Evolutionary conservation across 768 basidiomycete genomes (phyloP).

Genomic region (Candolleomyces eurysporus): DNA sequence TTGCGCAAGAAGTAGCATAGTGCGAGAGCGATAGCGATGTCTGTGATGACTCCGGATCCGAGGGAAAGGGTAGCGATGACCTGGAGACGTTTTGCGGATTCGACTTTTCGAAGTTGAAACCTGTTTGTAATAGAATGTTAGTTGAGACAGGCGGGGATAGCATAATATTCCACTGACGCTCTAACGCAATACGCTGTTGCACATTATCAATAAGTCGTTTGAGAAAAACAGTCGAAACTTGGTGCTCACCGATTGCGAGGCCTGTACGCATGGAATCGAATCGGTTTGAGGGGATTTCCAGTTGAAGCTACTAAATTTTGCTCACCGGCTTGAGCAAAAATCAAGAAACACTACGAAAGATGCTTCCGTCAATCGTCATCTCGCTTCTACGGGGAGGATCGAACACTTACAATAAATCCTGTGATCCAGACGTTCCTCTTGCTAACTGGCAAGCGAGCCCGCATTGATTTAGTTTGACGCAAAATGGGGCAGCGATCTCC

Average conservation of each 20-base stretch:
- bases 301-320: neutral
- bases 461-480: constrained; percentile 4
- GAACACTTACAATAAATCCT: constrained; percentile 40
- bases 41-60: constrained; percentile 47
- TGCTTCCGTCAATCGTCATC: neutral
- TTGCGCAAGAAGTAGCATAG: constrained; percentile 54
- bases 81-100: constrained; percentile 38
- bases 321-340: constrained; percentile 44
- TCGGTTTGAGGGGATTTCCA: neutral
- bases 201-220: neutral
- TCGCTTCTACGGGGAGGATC: neutral
- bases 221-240: constrained; percentile 23
- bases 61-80: constrained; percentile 47
- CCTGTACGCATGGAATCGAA: constrained; percentile 30
- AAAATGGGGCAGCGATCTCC: neutral
- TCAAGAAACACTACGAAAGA: constrained; percentile 34
- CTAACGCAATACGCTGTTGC: constrained; percentile 41
- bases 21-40: constrained; percentile 48
- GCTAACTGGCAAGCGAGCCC: constrained; percentile 41
- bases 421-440: constrained; percentile 48
- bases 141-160: neutral
- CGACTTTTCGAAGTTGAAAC: constrained; percentile 31
- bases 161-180: constrained; percentile 31
- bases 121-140: constrained; percentile 20
- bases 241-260: constrained; percentile 4